A percentile compares a stretch with the other conserved stretches of the same genome.
Evolutionary conservation across 257 asterid genomes (phyloP).

Genomic region (Plantago ovata): DNA sequence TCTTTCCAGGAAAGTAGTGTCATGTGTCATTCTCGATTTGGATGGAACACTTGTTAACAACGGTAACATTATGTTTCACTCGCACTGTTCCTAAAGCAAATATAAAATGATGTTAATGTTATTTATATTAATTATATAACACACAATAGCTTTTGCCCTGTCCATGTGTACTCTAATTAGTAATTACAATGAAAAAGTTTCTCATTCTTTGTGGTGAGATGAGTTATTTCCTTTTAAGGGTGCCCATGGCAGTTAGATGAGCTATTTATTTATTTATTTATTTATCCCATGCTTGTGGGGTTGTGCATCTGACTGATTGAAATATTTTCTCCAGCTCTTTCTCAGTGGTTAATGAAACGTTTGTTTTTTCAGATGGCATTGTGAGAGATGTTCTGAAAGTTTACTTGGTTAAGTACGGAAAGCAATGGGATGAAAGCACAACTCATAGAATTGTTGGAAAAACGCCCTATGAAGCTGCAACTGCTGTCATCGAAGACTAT

Average conservation of each 20-base stretch:
- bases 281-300: background rate
- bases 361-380: constrained; percentile 55
- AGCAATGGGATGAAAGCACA: constrained; percentile 74
- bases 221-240: background rate
- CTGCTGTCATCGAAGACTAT: constrained; percentile 65
- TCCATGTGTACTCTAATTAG: too few relatives aligned
- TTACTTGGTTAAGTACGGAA: constrained; percentile 68
- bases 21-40: constrained; percentile 83
- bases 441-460: constrained; percentile 56
- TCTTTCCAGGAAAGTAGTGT: constrained; percentile 52
- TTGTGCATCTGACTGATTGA: too few relatives aligned
- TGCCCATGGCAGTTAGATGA: background rate
- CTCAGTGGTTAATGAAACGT: constrained; percentile 10
- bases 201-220: background rate
- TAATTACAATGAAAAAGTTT: background rate
- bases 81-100: background rate
- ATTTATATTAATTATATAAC: constrained; percentile 5
- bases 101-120: constrained; percentile 10
- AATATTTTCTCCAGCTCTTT: background rate
- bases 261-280: too few relatives aligned
- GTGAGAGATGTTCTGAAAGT: constrained; percentile 55
- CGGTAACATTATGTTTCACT: constrained; percentile 37
- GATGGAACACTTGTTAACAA: constrained; percentile 94
- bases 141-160: too few relatives aligned
- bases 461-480: constrained; percentile 78